These are phyloP conservation scores for Penicillium janthinellum DNA, from an alignment of 2,329 filamentous ascomycete species.

Conservation along the genomic window DNA sequence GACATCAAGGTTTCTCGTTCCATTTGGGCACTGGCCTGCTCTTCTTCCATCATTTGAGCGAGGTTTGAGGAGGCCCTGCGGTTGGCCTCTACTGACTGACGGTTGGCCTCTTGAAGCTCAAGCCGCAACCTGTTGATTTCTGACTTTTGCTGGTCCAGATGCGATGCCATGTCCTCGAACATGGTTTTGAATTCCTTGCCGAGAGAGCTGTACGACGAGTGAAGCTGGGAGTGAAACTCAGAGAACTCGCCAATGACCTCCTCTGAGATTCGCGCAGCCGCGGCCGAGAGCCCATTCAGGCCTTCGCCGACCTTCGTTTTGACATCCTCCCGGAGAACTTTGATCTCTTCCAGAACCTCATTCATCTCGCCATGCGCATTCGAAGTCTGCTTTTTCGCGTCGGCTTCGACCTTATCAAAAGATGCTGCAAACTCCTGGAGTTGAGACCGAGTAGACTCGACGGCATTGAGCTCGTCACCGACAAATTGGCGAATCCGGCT, in stretches of 20 bases:
- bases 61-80: slow-evolving; percentile 66
- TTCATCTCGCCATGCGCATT: slow-evolving; percentile 82
- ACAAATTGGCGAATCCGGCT: slow-evolving; percentile 77
- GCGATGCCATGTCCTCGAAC: slow-evolving; percentile 77
- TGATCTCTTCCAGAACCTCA: slow-evolving; percentile 86
- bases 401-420: slow-evolving; percentile 68
- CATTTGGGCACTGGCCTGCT: slow-evolving; percentile 69
- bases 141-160: slow-evolving; percentile 72
- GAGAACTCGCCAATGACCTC: slow-evolving; percentile 85
- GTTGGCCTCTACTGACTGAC: slow-evolving; percentile 68
- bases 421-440: slow-evolving; percentile 68
- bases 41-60: slow-evolving; percentile 71
- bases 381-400: slow-evolving; percentile 57
- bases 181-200: slow-evolving; percentile 83
- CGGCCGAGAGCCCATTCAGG: slow-evolving; percentile 76
- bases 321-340: slow-evolving; percentile 82
- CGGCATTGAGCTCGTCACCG: slow-evolving; percentile 68
- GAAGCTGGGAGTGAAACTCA: slow-evolving; percentile 79
- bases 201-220: slow-evolving; percentile 78
- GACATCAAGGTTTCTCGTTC: slow-evolving; percentile 74
- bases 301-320: slow-evolving; percentile 84
- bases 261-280: slow-evolving; percentile 84
- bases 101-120: slow-evolving; percentile 71
- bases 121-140: slow-evolving; percentile 73
- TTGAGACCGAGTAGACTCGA: slow-evolving; percentile 70